Evolutionary conservation across 805 yeast species (phyloP).

Genomic region (Isabelozyma rhagii): DNA sequence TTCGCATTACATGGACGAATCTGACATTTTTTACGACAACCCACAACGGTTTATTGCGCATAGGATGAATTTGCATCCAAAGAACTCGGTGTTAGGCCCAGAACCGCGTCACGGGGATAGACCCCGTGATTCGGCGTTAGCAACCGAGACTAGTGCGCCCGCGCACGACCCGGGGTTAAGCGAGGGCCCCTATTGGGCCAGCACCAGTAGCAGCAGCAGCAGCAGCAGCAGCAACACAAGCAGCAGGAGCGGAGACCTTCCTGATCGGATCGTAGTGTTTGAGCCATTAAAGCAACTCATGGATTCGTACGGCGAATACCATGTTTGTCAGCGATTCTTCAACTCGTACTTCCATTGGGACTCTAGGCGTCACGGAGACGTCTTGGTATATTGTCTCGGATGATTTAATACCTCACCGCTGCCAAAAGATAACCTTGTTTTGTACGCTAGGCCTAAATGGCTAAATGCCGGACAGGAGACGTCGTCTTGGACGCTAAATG

Average conservation of each 20-base stretch:
- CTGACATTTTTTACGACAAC: constrained; percentile 75
- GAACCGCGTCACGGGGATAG: background rate
- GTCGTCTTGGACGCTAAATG: too few relatives aligned
- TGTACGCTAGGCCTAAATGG: too few relatives aligned
- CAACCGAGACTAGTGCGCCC: background rate
- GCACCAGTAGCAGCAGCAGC: too few relatives aligned
- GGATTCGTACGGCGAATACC: constrained; percentile 38
- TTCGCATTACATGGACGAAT: constrained; percentile 69
- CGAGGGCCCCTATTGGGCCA: background rate
- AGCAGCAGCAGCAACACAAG: too few relatives aligned
- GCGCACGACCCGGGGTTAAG: background rate
- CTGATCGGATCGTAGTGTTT: constrained; percentile 69
- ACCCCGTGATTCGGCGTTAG: background rate
- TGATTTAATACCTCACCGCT: too few relatives aligned
- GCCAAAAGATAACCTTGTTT: too few relatives aligned
- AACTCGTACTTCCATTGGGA: constrained; percentile 89
- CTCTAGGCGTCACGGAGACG: constrained; percentile 70
- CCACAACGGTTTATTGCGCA: constrained; percentile 51
- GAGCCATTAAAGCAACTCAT: constrained; percentile 54
- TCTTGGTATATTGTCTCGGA: constrained; percentile 52
- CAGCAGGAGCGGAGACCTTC: constrained; percentile 19
- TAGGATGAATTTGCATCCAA: background rate
- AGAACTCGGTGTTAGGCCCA: background rate
- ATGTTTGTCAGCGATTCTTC: constrained; percentile 55
- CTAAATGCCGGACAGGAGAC: too few relatives aligned